Evolutionary conservation across 2,329 filamentous ascomycete genomes (phyloP), one percentile per base, ranked within the genome.

Genomic region (Trichophyton benhamiae): DNA sequence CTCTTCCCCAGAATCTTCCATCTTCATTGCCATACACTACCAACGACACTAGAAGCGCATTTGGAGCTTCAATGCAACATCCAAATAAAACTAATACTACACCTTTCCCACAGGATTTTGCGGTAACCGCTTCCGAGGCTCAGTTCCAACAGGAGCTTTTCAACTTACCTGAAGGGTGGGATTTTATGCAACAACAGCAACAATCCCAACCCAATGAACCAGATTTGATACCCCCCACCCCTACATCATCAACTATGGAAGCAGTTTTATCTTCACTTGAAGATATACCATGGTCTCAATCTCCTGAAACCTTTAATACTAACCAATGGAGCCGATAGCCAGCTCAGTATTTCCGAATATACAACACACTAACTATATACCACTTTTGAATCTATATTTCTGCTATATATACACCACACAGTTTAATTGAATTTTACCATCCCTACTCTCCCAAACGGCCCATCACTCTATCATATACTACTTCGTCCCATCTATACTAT

Each of bases 401-500:
- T 15, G 13, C 11, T 52, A 13, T 38, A 36, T 36, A 49, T 22
- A 27, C 22, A 52, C 46, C 46, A 22, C 4, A 30, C 22, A 22
- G 27, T 53, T 53, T 53, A 53, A 53, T 53, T 30, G 22, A 53
- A n/a, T 30, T 30, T 53, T 17, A 53, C 25, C 22, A 27, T 53
- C 49, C 49, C 25, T 33, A n/a, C 49, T 53, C 49, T 7, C 27
- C 17, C 15, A 53, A 30, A 30, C 27, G 49, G 49, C 22, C 27
- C 49, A 53, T 30, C 11, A 53, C 79, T 78, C 0, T 69, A 68
- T 0, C 63, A 76, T 69, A 79, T 64, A 80, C 80, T 65, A 38
- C 72, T 84, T 52, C 77, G 81, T 1, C 66, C 84, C 0, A 72
- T 82, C 1, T 66, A 76, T 53, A 11, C 49, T 13, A 25, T 15